These are phyloP conservation scores for Candida hungchunana DNA, from an alignment of 805 yeast species.

Conservation along the genomic window DNA sequence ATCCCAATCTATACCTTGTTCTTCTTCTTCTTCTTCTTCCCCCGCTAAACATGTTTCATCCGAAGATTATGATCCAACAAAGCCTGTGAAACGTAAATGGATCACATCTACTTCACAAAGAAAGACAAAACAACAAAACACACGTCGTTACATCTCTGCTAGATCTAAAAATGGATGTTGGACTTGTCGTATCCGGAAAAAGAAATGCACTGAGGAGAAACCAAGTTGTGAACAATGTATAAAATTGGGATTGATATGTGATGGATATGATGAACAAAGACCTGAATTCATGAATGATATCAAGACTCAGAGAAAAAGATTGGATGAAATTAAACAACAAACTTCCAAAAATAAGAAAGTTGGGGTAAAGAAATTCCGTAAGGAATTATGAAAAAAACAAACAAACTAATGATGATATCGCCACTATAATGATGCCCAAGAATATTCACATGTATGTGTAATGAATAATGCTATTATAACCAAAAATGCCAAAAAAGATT, in stretches of 20 bases:
- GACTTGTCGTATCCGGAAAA: constrained; percentile 72
- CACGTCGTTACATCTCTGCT: constrained; percentile 19
- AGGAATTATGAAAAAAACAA: background rate
- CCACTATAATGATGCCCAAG: background rate
- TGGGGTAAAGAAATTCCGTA: constrained; percentile 29
- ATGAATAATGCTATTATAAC: too few relatives aligned
- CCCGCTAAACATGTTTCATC: too few relatives aligned
- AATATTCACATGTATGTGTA: too few relatives aligned
- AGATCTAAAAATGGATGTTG: constrained; percentile 66
- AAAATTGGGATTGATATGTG: constrained; percentile 54
- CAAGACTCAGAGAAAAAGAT: constrained; percentile 38
- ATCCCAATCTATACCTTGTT: background rate
- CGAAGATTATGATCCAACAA: too few relatives aligned
- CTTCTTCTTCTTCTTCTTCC: background rate
- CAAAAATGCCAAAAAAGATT: too few relatives aligned
- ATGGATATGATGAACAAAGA: constrained; percentile 44
- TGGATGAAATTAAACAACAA: constrained; percentile 46
- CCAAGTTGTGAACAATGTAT: constrained; percentile 59
- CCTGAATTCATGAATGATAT: constrained; percentile 53
- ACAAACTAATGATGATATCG: constrained; percentile 1
- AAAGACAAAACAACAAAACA: constrained; percentile 2
- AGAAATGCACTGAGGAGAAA: constrained; percentile 63
- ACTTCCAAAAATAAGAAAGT: constrained; percentile 38
- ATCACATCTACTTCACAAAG: background rate
- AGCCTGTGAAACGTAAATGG: too few relatives aligned